A percentile compares a stretch with the other conserved stretches of the same genome.
These are phyloP conservation scores for Pleodorina starrii DNA, from an alignment of 139 green algal genomes.

Conservation along the genomic window DNA sequence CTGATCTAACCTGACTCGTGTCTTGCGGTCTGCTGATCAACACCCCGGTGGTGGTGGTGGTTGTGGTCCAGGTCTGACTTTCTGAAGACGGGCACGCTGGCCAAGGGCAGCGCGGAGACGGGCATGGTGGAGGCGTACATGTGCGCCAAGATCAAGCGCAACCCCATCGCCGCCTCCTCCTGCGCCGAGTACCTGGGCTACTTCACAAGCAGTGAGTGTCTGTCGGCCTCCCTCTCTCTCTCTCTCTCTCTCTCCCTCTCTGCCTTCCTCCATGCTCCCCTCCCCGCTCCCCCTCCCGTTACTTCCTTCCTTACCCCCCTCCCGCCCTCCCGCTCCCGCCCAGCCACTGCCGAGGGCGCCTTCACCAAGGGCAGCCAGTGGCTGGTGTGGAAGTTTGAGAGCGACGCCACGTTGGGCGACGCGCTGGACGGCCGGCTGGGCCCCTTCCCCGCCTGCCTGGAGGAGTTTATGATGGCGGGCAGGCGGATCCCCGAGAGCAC, in stretches of 20 bases:
- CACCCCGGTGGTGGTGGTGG: no score
- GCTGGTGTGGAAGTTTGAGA: slow-evolving; percentile 95
- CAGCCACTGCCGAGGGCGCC: slow-evolving; percentile 62
- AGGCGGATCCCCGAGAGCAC: not conserved
- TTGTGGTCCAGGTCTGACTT: slow-evolving; percentile 85
- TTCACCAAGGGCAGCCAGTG: slow-evolving; percentile 87
- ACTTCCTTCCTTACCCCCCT: slow-evolving; percentile 45
- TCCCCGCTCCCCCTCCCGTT: not conserved
- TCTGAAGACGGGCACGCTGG: slow-evolving; percentile 88
- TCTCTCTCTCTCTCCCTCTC: no score
- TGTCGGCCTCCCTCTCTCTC: no score
- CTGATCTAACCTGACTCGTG: no score
- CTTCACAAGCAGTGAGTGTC: slow-evolving; percentile 65
- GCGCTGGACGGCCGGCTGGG: slow-evolving; percentile 82
- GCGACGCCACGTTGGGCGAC: slow-evolving; percentile 88
- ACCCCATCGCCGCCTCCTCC: slow-evolving; percentile 55
- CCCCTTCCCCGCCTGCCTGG: slow-evolving; percentile 76
- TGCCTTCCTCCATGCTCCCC: no score
- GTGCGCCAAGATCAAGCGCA: slow-evolving; percentile 78
- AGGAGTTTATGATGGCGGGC: slow-evolving; percentile 69
- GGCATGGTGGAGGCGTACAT: slow-evolving; percentile 91
- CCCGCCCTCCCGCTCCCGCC: no score
- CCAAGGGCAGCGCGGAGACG: slow-evolving; percentile 84
- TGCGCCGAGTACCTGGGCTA: slow-evolving; percentile 75
- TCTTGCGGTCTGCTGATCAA: no score